Evolutionary conservation across 2,329 filamentous ascomycete species (phyloP).

Genomic region (Annulohypoxylon truncatum): DNA sequence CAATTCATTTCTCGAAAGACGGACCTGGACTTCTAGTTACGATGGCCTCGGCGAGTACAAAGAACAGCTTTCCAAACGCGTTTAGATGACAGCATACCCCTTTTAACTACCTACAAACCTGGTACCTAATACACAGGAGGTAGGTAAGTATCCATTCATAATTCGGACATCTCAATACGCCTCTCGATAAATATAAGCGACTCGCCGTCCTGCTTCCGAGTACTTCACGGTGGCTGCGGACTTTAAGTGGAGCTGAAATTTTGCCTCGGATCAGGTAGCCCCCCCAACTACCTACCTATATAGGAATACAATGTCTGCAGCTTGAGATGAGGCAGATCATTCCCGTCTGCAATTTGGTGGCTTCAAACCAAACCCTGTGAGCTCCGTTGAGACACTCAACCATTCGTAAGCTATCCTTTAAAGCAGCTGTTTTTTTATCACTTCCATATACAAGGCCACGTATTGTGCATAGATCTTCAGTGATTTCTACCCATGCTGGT

Average conservation of each 20-base stretch:
- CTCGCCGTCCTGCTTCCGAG: background rate
- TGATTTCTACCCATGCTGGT: constrained; percentile 5
- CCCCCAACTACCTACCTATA: background rate
- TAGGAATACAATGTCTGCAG: background rate
- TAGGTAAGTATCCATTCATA: background rate
- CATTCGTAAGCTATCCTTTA: background rate
- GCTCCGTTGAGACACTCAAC: background rate
- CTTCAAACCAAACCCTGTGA: background rate
- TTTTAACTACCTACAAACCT: too few species aligned
- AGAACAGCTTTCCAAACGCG: too few species aligned
- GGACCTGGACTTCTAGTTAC: background rate
- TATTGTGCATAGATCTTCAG: constrained; percentile 25
- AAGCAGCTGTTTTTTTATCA: background rate
- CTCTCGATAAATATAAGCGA: background rate
- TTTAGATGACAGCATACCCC: too few species aligned
- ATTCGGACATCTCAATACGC: background rate
- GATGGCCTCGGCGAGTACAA: too few species aligned
- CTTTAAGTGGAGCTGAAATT: background rate
- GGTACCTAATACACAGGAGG: too few species aligned
- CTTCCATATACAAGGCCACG: background rate
- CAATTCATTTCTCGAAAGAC: background rate
- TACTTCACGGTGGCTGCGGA: background rate
- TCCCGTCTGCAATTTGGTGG: background rate
- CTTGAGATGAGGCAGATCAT: too few species aligned
- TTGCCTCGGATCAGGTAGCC: background rate